Evolutionary conservation across 306 rosid species (phyloP).

Genomic region (Senna siamea): DNA sequence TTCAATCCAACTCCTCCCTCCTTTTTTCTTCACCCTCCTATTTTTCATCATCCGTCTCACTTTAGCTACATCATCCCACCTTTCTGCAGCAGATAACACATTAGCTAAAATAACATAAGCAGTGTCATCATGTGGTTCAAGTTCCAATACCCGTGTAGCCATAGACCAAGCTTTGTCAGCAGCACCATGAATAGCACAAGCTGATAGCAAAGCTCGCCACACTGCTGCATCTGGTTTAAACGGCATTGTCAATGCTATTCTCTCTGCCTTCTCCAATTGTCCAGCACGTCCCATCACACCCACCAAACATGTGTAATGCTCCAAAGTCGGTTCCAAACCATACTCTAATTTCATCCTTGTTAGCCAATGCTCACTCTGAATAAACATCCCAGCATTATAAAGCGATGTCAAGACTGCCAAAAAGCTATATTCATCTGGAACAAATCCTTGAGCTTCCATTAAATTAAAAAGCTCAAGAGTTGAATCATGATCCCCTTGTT

Average conservation of each 20-base stretch:
- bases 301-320: conserved; percentile 89
- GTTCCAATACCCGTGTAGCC: conserved; percentile 71
- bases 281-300: conserved; percentile 82
- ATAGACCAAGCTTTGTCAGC: conserved; percentile 63
- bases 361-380: conserved; percentile 67
- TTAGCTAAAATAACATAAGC: conserved; percentile 80
- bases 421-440: conserved; percentile 76
- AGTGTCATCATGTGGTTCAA: conserved; percentile 70
- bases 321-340: conserved; percentile 68
- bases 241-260: conserved; percentile 67
- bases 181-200: conserved; percentile 66
- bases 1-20: conserved; percentile 95
- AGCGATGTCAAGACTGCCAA: conserved; percentile 65
- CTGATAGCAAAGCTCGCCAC: conserved; percentile 82
- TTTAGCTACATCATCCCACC: conserved; percentile 87
- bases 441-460: conserved; percentile 55
- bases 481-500: conserved; percentile 65
- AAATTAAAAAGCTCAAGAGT: conserved; percentile 48
- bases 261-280: conserved; percentile 67
- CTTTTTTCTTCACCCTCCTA: conserved; percentile 68
- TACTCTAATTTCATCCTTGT: conserved; percentile 60
- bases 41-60: conserved; percentile 79
- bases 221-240: conserved; percentile 78
- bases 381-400: conserved; percentile 65
- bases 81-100: conserved; percentile 62